These are phyloP conservation scores for Mucor ambiguus DNA, from an alignment of 371 early-diverging fungal genomes.

Conservation along the genomic window DNA sequence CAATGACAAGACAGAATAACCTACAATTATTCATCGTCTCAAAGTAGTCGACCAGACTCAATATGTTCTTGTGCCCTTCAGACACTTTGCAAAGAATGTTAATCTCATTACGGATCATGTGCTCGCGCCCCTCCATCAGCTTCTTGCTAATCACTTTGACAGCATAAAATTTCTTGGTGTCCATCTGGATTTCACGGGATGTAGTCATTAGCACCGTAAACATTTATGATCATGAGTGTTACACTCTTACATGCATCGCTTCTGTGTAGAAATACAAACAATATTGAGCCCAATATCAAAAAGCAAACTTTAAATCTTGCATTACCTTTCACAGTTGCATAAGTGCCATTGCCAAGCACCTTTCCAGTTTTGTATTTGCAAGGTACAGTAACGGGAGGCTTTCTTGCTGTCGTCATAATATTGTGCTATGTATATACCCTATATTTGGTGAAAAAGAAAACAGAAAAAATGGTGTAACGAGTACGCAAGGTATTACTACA, in stretches of 20 bases:
- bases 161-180: constrained; percentile 84
- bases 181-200: constrained; percentile 53
- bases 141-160: constrained; percentile 92
- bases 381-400: constrained; percentile 51
- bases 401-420: constrained; percentile 16
- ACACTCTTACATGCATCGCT: constrained; percentile 50
- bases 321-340: constrained; percentile 73
- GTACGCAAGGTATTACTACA: neutral
- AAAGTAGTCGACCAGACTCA: constrained; percentile 91
- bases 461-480: neutral
- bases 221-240: neutral
- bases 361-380: constrained; percentile 73
- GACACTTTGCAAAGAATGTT: constrained; percentile 81
- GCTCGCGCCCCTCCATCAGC: constrained; percentile 85
- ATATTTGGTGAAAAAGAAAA: neutral
- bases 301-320: neutral
- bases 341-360: constrained; percentile 70
- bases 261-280: constrained; percentile 20
- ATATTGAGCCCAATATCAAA: neutral
- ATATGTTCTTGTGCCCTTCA: constrained; percentile 84
- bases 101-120: constrained; percentile 91
- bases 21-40: constrained; percentile 87
- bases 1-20: constrained; percentile 68
- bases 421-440: neutral
- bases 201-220: neutral